Evolutionary conservation across 768 basidiomycete species (phyloP).

Genomic region (Pulveroboletus sp.): DNA sequence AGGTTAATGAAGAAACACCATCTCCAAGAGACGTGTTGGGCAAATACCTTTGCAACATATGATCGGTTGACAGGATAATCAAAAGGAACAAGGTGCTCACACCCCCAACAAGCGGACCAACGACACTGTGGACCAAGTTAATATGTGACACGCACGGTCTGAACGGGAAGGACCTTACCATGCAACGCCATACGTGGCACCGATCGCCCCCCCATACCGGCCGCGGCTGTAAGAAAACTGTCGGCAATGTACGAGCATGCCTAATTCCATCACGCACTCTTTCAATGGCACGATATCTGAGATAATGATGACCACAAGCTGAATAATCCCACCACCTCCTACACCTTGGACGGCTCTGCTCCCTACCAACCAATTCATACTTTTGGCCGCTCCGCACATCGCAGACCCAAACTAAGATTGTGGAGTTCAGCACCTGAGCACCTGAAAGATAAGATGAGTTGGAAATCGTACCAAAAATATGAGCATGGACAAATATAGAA

Average conservation of each 20-base stretch:
- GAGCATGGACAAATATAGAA: constrained; percentile 61
- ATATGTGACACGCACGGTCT: background rate
- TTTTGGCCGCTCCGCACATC: constrained; percentile 77
- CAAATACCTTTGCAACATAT: constrained; percentile 44
- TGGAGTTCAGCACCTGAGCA: background rate
- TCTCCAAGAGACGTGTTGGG: constrained; percentile 77
- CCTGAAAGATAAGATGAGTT: background rate
- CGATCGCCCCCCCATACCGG: constrained; percentile 69
- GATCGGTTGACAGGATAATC: constrained; percentile 1
- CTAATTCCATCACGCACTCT: constrained; percentile 46
- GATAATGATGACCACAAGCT: constrained; percentile 72
- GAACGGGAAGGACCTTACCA: constrained; percentile 28
- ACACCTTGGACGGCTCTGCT: constrained; percentile 79
- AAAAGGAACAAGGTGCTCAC: constrained; percentile 39
- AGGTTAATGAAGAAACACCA: constrained; percentile 84
- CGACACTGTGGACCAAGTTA: constrained; percentile 38
- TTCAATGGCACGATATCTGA: constrained; percentile 79
- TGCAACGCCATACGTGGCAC: constrained; percentile 74
- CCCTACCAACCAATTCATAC: constrained; percentile 71
- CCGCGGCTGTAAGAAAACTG: constrained; percentile 52
- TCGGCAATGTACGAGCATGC: constrained; percentile 16
- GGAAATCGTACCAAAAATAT: constrained; percentile 56
- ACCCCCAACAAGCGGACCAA: constrained; percentile 80
- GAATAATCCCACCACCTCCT: constrained; percentile 77
- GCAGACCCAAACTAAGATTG: constrained; percentile 65